Percentiles rank a stretch among this genome's conserved stretches.
Evolutionary conservation across 2,329 filamentous ascomycete species (phyloP).

Genomic region (Emmonsia crescens): DNA sequence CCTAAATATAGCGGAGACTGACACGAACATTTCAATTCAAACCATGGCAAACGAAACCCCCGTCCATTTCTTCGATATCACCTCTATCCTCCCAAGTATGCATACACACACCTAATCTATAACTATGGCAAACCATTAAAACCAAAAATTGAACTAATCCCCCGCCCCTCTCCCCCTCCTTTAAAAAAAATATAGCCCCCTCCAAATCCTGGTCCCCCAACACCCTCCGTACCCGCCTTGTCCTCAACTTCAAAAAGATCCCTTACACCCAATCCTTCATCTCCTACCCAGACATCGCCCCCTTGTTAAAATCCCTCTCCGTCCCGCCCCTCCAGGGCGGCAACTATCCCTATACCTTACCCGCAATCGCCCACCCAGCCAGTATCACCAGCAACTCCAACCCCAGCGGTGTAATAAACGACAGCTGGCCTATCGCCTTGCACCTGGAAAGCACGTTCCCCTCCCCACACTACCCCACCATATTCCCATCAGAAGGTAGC

Average conservation of each 20-base stretch:
- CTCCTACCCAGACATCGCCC: slow-evolving; percentile 31
- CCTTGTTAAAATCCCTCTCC: slow-evolving; percentile 21
- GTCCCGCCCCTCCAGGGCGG: slow-evolving; percentile 8
- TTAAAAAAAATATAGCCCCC: not conserved
- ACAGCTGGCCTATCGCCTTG: slow-evolving; percentile 27
- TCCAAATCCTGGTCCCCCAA: slow-evolving; percentile 21
- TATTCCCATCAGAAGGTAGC: slow-evolving; percentile 24
- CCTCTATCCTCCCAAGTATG: slow-evolving; percentile 6
- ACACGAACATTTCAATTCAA: not conserved
- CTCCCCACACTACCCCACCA: slow-evolving; percentile 22
- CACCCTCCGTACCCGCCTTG: slow-evolving; percentile 31
- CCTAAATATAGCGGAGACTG: no score
- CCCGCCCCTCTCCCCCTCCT: not conserved
- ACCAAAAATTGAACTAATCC: not conserved
- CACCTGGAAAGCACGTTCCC: slow-evolving; percentile 32
- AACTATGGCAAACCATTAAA: not conserved
- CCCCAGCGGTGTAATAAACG: slow-evolving; percentile 14
- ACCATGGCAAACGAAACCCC: not conserved
- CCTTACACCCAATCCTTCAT: slow-evolving; percentile 32
- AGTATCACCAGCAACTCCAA: slow-evolving; percentile 9
- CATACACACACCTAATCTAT: not conserved
- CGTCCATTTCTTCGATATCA: slow-evolving; percentile 13
- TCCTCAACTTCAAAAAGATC: slow-evolving; percentile 33
- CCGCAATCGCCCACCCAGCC: slow-evolving; percentile 29
- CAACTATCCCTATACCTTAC: slow-evolving; percentile 25